Conservation (phyloP, 2,329 filamentous ascomycete species). For the Tolypocladium amazonense region DNA sequence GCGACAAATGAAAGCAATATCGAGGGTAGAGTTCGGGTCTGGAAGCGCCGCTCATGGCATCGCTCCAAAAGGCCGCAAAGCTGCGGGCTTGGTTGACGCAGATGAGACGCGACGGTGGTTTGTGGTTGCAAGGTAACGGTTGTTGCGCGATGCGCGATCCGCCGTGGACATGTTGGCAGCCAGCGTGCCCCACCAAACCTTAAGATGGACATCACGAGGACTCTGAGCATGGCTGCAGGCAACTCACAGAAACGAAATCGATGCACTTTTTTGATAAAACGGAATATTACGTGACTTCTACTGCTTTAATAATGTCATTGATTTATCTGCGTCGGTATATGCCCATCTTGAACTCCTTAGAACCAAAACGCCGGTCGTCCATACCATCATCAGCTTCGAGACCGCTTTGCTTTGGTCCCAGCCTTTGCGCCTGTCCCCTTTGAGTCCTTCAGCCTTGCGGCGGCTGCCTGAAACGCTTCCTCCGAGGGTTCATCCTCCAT, state of each 20-base stretch:
- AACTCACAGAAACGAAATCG: background rate
- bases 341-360: background rate
- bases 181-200: background rate
- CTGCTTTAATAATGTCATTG: background rate
- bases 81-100: background rate
- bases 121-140: background rate
- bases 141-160: background rate
- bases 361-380: background rate
- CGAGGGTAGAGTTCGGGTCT: constrained; percentile 40
- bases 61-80: constrained; percentile 1
- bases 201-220: background rate
- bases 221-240: background rate
- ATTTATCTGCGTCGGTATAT: background rate
- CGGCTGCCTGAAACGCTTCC: constrained; percentile 49
- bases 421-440: constrained; percentile 7
- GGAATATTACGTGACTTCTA: background rate
- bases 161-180: background rate
- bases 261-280: background rate
- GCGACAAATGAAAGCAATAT: constrained; percentile 53
- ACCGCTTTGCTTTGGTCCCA: background rate
- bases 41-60: constrained; percentile 38
- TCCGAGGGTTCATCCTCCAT: constrained; percentile 56
- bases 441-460: constrained; percentile 30
- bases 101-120: background rate
- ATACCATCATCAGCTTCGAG: background rate